These are phyloP conservation scores for Auricularia cornea DNA, from an alignment of 768 basidiomycete species.

Conservation along the genomic window DNA sequence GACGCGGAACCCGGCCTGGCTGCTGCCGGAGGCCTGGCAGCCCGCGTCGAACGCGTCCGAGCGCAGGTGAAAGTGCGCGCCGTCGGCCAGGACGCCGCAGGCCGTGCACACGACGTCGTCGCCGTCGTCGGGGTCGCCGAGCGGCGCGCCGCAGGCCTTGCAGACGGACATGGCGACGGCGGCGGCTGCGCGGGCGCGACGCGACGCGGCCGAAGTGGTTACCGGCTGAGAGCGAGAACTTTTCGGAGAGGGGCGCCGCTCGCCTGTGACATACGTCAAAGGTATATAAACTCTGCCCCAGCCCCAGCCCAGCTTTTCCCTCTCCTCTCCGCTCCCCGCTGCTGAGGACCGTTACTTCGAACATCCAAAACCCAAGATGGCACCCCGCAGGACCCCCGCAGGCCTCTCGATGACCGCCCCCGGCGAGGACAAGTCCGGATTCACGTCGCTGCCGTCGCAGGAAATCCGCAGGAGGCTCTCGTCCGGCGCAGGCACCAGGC, in stretches of 20 bases:
- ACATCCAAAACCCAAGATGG: background rate
- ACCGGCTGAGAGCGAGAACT: background rate
- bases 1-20: slow-evolving; percentile 18
- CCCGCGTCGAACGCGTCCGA: slow-evolving; percentile 30
- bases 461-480: slow-evolving; percentile 64
- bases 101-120: slow-evolving; percentile 54
- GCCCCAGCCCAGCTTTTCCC: background rate
- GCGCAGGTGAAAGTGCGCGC: slow-evolving; percentile 52
- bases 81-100: slow-evolving; percentile 66
- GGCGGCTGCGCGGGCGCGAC: background rate
- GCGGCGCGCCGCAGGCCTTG: slow-evolving; percentile 34
- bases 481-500: slow-evolving; percentile 40
- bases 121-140: slow-evolving; percentile 42
- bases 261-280: background rate
- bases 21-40: slow-evolving; percentile 22
- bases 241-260: background rate
- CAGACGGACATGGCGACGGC: background rate
- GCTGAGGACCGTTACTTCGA: no score
- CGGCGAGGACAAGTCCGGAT: background rate
- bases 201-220: background rate
- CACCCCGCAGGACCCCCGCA: background rate
- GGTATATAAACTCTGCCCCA: background rate
- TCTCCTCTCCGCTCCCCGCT: slow-evolving; percentile 20
- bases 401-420: slow-evolving; percentile 1
- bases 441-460: slow-evolving; percentile 56